phyloP scores from a whole-genome alignment of 1,284 basidiomycete species.

The Cutaneotrichosporon cavernicola region DNA sequence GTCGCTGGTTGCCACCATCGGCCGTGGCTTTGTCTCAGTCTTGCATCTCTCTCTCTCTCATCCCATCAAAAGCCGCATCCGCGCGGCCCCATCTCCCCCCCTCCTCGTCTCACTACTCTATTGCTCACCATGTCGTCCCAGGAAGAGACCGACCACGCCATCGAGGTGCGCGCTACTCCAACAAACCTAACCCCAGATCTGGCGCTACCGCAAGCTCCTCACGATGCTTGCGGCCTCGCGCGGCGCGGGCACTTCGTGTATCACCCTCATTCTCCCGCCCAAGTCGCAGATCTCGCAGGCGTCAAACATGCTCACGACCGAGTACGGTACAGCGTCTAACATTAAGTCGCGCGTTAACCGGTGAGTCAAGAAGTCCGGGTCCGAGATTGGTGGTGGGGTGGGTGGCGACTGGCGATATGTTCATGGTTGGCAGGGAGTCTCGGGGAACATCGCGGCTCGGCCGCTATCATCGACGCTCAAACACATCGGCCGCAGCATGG shows the following conservation, averaged over 20 bases:
- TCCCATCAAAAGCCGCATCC: background rate
- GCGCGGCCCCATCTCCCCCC: background rate
- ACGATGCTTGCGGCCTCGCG: constrained; percentile 88
- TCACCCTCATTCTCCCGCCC: constrained; percentile 93
- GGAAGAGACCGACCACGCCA: constrained; percentile 47
- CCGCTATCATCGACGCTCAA: no score
- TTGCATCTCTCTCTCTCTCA: background rate
- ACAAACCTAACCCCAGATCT: constrained; percentile 50
- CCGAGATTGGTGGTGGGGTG: background rate
- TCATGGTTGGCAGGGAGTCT: no score
- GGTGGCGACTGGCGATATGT: background rate
- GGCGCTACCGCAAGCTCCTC: constrained; percentile 98
- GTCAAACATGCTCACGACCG: constrained; percentile 93
- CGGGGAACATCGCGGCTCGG: no score
- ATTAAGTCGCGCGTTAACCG: constrained; percentile 99
- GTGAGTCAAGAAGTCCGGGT: constrained; percentile 23
- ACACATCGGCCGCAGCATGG: no score
- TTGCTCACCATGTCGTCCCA: background rate
- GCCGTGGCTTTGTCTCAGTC: background rate
- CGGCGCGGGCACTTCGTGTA: constrained; percentile 99
- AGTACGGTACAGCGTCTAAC: constrained; percentile 97
- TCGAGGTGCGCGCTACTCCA: constrained; percentile 35
- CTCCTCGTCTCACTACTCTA: background rate
- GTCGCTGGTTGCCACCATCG: background rate
- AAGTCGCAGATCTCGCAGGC: constrained; percentile 97